Percentiles rank a stretch among this genome's conserved stretches.
phyloP scores from a whole-genome alignment of 768 basidiomycete genomes.

The Lactifluus subvellereus region DNA sequence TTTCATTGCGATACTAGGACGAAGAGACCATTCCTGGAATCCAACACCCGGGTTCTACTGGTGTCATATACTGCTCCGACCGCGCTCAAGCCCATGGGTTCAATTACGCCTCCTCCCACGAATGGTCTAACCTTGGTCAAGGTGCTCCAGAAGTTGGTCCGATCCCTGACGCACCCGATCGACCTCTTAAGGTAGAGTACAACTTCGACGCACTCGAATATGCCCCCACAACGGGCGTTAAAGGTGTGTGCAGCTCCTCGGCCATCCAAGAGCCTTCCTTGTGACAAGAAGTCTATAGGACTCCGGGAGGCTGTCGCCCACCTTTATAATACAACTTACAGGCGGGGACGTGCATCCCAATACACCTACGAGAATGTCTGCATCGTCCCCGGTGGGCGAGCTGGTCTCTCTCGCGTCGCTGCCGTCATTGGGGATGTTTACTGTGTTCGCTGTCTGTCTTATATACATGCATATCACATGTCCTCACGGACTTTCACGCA shows the following conservation, averaged over 20 bases:
- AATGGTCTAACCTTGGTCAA: conserved; percentile 90
- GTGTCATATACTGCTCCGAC: conserved; percentile 84
- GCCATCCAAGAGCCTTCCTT: not conserved
- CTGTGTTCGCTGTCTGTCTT: conserved; percentile 40
- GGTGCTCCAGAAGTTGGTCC: conserved; percentile 86
- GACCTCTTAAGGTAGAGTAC: conserved; percentile 59
- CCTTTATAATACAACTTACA: conserved; percentile 84
- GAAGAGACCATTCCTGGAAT: conserved; percentile 90
- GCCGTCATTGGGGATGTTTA: conserved; percentile 91
- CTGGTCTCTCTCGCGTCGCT: conserved; percentile 85
- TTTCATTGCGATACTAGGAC: conserved; percentile 40
- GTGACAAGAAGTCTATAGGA: conserved; percentile 35
- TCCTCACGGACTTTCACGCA: conserved; percentile 29
- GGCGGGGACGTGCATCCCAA: conserved; percentile 71
- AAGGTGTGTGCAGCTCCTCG: conserved; percentile 39
- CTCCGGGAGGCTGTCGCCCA: conserved; percentile 87
- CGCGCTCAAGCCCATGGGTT: conserved; percentile 96
- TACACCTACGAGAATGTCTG: conserved; percentile 93
- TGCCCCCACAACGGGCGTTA: conserved; percentile 89
- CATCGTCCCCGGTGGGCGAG: conserved; percentile 90
- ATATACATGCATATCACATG: conserved; percentile 10
- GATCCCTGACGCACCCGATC: conserved; percentile 66
- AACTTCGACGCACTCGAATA: conserved; percentile 78
- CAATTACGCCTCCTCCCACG: conserved; percentile 66
- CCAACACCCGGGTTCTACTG: conserved; percentile 61